phyloP scores from a whole-genome alignment of 2,329 filamentous ascomycete species.

The Penicillium sp. region DNA sequence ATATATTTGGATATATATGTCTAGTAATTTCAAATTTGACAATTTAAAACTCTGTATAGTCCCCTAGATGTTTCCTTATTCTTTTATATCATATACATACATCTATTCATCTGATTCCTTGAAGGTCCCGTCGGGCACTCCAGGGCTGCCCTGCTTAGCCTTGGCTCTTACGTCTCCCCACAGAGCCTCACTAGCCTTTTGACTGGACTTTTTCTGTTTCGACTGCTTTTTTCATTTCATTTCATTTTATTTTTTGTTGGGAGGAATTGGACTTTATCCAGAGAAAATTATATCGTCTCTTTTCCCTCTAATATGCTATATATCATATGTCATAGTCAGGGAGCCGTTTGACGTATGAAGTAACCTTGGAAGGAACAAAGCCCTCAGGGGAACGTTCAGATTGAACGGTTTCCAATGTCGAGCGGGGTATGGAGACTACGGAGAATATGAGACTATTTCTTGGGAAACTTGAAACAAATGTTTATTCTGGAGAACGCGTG shows the following conservation, averaged over 20 bases:
- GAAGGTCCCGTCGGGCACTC: neutral
- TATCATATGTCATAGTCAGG: no score
- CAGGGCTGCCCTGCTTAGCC: neutral
- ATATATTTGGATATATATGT: neutral
- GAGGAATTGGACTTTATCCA: neutral
- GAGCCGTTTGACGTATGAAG: no score
- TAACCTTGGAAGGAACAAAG: no score
- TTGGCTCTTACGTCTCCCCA: neutral
- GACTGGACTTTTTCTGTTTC: neutral
- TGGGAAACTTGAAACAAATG: neutral
- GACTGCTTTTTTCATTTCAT: neutral
- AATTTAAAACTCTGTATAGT: neutral
- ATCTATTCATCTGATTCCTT: neutral
- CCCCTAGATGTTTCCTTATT: neutral
- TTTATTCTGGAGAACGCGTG: neutral
- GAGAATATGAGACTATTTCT: neutral
- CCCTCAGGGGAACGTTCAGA: neutral
- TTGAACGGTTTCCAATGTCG: constrained; percentile 3
- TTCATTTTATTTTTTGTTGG: neutral
- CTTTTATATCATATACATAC: neutral
- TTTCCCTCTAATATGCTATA: no score
- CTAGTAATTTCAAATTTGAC: neutral
- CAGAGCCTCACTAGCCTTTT: constrained; percentile 2
- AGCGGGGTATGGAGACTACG: neutral
- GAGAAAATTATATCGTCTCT: no score